Conservation (phyloP, 352 stramenopile genomes). For the Pythium phragmiticola region DNA sequence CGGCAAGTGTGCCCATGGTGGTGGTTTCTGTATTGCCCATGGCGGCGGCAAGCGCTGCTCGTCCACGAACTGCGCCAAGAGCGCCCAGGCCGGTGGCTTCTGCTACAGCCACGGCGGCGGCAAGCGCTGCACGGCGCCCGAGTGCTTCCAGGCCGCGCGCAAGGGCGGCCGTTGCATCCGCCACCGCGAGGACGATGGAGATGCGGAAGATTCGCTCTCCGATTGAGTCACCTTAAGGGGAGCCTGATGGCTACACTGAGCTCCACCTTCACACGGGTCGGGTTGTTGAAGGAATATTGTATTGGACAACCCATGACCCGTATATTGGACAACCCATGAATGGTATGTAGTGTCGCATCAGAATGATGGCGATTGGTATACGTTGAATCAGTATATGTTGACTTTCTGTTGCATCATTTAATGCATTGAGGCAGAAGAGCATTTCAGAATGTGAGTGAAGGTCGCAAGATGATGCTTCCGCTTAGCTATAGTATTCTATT, state of each 20-base stretch:
- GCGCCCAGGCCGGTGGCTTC: conserved; percentile 68
- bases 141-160: conserved; percentile 77
- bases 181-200: conserved; percentile 57
- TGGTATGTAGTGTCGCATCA: conserved; percentile 3
- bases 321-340: neutral
- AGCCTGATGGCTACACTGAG: conserved; percentile 9
- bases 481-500: too few relatives aligned
- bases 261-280: conserved; percentile 9
- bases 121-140: conserved; percentile 64
- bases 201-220: neutral
- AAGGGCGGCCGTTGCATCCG: conserved; percentile 81
- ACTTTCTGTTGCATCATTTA: neutral
- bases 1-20: conserved; percentile 71
- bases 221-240: neutral
- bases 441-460: conserved; percentile 15
- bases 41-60: conserved; percentile 72
- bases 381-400: conserved; percentile 19
- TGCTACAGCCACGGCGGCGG: conserved; percentile 81
- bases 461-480: neutral
- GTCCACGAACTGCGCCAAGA: conserved; percentile 55
- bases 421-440: neutral
- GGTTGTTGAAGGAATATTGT: neutral
- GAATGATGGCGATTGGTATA: conserved; percentile 17
- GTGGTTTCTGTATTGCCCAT: conserved; percentile 75
- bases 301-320: conserved; percentile 3